Conservation (phyloP, 1,284 basidiomycete genomes). For the Trichosporon sp. region DNA sequence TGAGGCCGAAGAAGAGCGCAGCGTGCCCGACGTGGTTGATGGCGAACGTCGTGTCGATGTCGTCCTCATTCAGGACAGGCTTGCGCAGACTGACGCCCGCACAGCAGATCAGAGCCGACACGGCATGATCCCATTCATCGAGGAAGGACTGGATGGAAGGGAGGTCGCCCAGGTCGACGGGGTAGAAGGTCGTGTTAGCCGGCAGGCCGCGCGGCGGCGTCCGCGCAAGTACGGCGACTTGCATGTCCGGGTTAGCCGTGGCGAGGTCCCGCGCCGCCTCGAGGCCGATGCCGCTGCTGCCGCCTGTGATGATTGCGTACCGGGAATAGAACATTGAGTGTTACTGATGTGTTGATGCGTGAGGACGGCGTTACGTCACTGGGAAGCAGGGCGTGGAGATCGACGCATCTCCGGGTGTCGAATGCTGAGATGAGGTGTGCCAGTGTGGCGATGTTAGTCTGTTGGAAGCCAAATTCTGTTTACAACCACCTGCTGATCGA, state of each 20-base stretch:
- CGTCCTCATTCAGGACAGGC: not conserved
- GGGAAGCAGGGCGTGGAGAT: not conserved
- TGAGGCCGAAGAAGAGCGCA: conserved; percentile 37
- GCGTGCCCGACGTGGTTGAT: conserved; percentile 38
- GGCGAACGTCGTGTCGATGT: conserved; percentile 35
- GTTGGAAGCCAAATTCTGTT: too few species aligned
- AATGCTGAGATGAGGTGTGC: too few species aligned
- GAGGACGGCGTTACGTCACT: not conserved
- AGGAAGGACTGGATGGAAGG: conserved; percentile 16
- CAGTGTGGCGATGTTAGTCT: too few species aligned
- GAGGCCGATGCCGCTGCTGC: conserved; percentile 35
- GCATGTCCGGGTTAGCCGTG: conserved; percentile 23
- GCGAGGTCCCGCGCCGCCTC: conserved; percentile 32
- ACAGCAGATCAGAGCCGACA: conserved; percentile 13
- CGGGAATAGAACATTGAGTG: not conserved
- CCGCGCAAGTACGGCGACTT: conserved; percentile 35
- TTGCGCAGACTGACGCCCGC: conserved; percentile 10
- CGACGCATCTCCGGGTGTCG: not conserved
- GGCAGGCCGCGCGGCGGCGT: conserved; percentile 31
- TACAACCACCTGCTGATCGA: too few species aligned
- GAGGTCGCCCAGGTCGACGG: conserved; percentile 23
- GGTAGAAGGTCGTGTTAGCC: conserved; percentile 24
- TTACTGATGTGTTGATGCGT: not conserved
- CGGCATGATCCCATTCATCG: conserved; percentile 17
- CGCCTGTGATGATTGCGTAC: conserved; percentile 26